Evolutionary conservation across 441 rosid species (phyloP).

Genomic region (Croton laevigatus): DNA sequence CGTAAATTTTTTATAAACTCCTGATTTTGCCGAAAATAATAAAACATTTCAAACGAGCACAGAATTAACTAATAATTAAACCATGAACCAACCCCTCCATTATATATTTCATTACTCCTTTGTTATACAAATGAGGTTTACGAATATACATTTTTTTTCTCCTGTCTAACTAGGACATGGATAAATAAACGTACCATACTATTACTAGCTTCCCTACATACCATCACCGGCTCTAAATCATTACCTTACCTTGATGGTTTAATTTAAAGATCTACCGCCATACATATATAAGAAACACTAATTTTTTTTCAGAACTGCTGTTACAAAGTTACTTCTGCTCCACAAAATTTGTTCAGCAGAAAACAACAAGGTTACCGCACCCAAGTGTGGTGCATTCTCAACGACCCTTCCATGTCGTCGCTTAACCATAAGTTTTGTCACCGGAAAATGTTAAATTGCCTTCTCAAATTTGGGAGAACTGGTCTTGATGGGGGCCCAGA

Average conservation of each 20-base stretch:
- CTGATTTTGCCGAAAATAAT: no score
- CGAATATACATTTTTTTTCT: constrained; percentile 22
- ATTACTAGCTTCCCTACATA: constrained; percentile 8
- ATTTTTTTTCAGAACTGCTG: background rate
- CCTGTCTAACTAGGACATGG: constrained; percentile 14
- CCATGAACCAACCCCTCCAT: background rate
- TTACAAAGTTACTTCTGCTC: constrained; percentile 17
- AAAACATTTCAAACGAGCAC: background rate
- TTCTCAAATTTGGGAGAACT: constrained; percentile 56
- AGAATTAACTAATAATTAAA: background rate
- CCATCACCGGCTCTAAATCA: constrained; percentile 20
- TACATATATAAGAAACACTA: background rate
- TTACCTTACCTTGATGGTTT: constrained; percentile 9
- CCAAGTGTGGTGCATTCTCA: background rate
- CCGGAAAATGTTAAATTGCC: constrained; percentile 24
- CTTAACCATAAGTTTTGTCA: constrained; percentile 8
- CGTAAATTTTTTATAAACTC: no score
- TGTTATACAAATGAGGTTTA: constrained; percentile 24
- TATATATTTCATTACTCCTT: constrained; percentile 18
- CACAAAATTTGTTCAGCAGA: constrained; percentile 8
- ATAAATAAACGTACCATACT: background rate
- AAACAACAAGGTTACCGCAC: constrained; percentile 3
- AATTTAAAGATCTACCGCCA: background rate
- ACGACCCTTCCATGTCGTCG: background rate
- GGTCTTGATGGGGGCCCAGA: constrained; percentile 93